Evolutionary conservation across 1,284 basidiomycete genomes (phyloP).

Genomic region (Pisolithus thermaeus): DNA sequence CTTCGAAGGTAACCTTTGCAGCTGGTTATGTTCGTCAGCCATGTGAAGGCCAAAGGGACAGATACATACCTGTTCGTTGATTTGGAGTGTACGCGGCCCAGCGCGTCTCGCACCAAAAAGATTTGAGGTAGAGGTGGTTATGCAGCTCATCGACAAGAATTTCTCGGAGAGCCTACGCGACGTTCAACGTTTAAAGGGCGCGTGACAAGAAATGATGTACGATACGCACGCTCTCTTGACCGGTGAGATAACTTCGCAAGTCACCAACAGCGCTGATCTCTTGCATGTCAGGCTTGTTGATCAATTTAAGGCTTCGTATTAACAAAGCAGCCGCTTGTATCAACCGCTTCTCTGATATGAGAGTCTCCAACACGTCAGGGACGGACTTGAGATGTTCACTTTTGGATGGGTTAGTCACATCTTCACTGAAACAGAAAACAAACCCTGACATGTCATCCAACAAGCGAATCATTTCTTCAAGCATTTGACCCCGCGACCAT

Average conservation of each 20-base stretch:
- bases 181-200: constrained; percentile 15
- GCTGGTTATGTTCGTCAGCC: constrained; percentile 34
- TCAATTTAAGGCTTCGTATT: constrained; percentile 83
- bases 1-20: constrained; percentile 53
- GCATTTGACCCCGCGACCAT: constrained; percentile 74
- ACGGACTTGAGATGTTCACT: constrained; percentile 90
- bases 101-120: constrained; percentile 90
- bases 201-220: neutral
- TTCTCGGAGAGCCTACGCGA: constrained; percentile 73
- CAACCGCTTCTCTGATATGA: constrained; percentile 95
- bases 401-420: constrained; percentile 9
- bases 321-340: constrained; percentile 87
- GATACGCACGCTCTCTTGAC: constrained; percentile 77
- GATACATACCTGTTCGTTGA: constrained; percentile 66
- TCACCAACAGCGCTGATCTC: constrained; percentile 94
- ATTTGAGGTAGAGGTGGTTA: constrained; percentile 96
- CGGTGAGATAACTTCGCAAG: constrained; percentile 77
- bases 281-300: constrained; percentile 88
- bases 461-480: constrained; percentile 88
- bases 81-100: constrained; percentile 85
- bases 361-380: constrained; percentile 86
- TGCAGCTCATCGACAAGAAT: constrained; percentile 96
- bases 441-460: constrained; percentile 82
- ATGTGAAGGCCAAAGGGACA: neutral
- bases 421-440: constrained; percentile 1